phyloP scores from a whole-genome alignment of 208 protist species.

The Angomonas deanei region DNA sequence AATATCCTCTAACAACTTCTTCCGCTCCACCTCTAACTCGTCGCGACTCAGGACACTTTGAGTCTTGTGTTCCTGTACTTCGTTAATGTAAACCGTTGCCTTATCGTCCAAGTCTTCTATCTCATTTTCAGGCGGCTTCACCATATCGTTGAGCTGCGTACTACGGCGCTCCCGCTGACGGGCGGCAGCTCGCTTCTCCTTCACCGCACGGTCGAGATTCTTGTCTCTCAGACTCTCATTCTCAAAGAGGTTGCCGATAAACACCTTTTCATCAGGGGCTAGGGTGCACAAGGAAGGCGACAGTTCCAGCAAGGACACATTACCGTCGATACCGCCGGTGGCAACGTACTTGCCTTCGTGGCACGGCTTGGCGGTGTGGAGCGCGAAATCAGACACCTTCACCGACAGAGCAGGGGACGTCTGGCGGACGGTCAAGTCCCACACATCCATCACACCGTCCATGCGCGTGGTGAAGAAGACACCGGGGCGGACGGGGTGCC shows the following conservation, averaged over 20 bases:
- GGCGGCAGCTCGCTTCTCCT: conserved; percentile 71
- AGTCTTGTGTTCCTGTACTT: conserved; percentile 40
- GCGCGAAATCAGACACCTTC: conserved; percentile 87
- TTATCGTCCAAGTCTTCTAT: conserved; percentile 50
- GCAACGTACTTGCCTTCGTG: conserved; percentile 83
- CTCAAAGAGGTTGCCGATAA: conserved; percentile 89
- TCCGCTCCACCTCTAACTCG: conserved; percentile 39
- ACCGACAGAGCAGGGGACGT: conserved; percentile 89
- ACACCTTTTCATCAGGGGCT: conserved; percentile 84
- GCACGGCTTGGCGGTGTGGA: conserved; percentile 82
- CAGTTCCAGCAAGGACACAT: conserved; percentile 92
- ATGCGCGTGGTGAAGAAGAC: conserved; percentile 96
- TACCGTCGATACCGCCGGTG: conserved; percentile 90
- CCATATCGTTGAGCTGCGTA: conserved; percentile 45
- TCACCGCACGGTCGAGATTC: conserved; percentile 86
- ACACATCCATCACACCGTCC: conserved; percentile 95
- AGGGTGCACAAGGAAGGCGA: conserved; percentile 81
- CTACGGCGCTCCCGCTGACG: conserved; percentile 62
- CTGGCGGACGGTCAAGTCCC: conserved; percentile 94
- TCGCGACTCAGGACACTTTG: conserved; percentile 27
- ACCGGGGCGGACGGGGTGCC: conserved; percentile 90
- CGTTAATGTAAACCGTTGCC: conserved; percentile 38
- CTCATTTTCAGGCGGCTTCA: conserved; percentile 17
- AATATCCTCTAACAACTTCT: conserved; percentile 69
- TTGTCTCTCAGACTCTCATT: conserved; percentile 92